A percentile compares a stretch with the other conserved stretches of the same genome.
Conservation (phyloP, 495 filamentous ascomycete genomes). For the Articulospora tetracladia region DNA sequence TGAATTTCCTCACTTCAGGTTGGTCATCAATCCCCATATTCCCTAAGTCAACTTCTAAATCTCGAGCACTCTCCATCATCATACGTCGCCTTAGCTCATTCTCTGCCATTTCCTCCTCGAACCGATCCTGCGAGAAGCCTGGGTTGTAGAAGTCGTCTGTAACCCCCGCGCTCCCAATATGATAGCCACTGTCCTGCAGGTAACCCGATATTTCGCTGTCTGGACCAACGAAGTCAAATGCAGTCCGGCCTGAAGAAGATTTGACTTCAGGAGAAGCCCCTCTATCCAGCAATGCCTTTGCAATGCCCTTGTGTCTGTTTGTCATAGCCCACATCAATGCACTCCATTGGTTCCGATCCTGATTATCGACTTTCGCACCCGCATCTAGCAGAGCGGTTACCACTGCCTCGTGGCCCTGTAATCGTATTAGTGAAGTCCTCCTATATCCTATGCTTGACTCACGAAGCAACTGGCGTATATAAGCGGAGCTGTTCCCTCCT, state of each 20-base stretch:
- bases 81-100: constrained; percentile 93
- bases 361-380: constrained; percentile 87
- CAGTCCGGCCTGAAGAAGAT: constrained; percentile 90
- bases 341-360: constrained; percentile 96
- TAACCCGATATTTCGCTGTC: constrained; percentile 97
- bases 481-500: constrained; percentile 90
- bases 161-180: constrained; percentile 81
- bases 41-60: constrained; percentile 93
- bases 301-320: constrained; percentile 92
- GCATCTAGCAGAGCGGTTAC: constrained; percentile 79
- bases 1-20: constrained; percentile 64
- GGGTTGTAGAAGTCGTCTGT: constrained; percentile 93
- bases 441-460: constrained; percentile 34
- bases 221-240: constrained; percentile 90
- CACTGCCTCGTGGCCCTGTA: constrained; percentile 84
- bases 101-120: constrained; percentile 96
- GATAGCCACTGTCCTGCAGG: constrained; percentile 88
- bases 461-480: constrained; percentile 99
- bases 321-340: constrained; percentile 99
- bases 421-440: constrained; percentile 13
- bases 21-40: constrained; percentile 96
- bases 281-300: constrained; percentile 84
- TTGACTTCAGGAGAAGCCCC: constrained; percentile 95
- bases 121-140: constrained; percentile 87
- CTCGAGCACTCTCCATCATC: constrained; percentile 99